Evolutionary conservation across 2,329 filamentous ascomycete species (phyloP), one percentile per base, ranked within the genome.

Genomic region (Endoconidiophora polonica): DNA sequence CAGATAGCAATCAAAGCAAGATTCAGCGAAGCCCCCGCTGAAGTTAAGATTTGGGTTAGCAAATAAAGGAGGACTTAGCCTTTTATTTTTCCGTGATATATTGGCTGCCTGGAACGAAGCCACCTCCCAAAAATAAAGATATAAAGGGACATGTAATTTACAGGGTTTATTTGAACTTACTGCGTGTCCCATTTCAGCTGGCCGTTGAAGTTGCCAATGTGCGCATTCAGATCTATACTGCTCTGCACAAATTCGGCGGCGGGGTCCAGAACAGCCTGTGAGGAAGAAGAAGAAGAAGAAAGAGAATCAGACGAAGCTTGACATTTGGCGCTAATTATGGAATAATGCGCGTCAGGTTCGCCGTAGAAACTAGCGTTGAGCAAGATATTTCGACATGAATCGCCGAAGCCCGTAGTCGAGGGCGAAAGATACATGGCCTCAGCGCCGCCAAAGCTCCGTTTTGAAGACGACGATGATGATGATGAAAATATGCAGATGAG

Each of bases 161-260:
- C 16, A 18, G 16, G 16, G 16, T 18, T 18, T 1, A 18, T 18
- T 18, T 18, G 16, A 18, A 53, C 52, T 53, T 44, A 53, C 52
- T 33, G 29, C 10, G 23, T 36, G 23, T 53, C 52, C 52, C 52
- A 53, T 20, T 39, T 37, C n/a, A 53, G 37, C 44, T 53, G 42
- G 39, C 52, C 52, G 33, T 53, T 44, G 37, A 50, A 50, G n/a
- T 53, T 53, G 18, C 48, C 43, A 20, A 53, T 45, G 29, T 26
- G 38, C 16, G 37, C 12, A 26, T 45, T 42, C 16, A 53, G 29
- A 14, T 53, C 33, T 18, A 50, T 12, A n/a, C 16, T 44, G 12
- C 40, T 46, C n/a, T 22, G 18, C n/a, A 22, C 38, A 18, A 45
- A 45, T 10, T 41, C 44, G 40, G 40, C 52, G 10, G 38, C 4